Base-by-base conservation (phyloP, 805 yeast genomes). In the Candida vartiovaarae region DNA sequence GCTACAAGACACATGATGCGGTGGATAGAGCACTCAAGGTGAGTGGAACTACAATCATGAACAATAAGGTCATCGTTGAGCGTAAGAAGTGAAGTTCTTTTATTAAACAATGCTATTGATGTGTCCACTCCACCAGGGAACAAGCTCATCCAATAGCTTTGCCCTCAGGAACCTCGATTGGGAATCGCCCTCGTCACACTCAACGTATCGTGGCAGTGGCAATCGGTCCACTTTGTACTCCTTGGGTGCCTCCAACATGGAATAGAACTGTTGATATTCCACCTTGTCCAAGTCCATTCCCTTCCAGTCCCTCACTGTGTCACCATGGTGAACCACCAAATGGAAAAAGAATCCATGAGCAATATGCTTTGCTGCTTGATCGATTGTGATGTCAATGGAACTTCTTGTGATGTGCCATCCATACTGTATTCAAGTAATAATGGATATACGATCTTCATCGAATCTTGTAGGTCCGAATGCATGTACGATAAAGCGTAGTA, bases 391-490 rank as follows among this genome's bases (percentile, higher is more conserved):
- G 24, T 26, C 9, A 39, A 6, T 9, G 36, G 41, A 10, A 31
- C 23, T 8, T 27, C 41, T 9, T 6, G 34, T 11, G 95, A 95
- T 51, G 84, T 93, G 40, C 15, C 34, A 15, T 82, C 80, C 58
- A 80, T 84, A 45, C 81, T 74, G 64, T 80, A 90, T 34, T 93
- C 76, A 6, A 89, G 81, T 62, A 91, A 76, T 1, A 96, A 84
- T 44, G 99, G 99, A 68, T 90, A 97, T 52, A 93, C 88, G 96
- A 91, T 90, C 49, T 88, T 82, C 59, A 93, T 70, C n/a, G 96
- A 84, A 67, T 90, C 91, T 53, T 83, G 80, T 34, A 87, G 80
- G 60, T 88, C 95, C 58, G 89, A 95, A 50, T 90, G 79, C 61
- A 81, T 74, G 61, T 91, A 77, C 11, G 87, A 79, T 61, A 89